Evolutionary conservation across 2,329 filamentous ascomycete genomes (phyloP).

Genomic region (Colletotrichum somersetense): DNA sequence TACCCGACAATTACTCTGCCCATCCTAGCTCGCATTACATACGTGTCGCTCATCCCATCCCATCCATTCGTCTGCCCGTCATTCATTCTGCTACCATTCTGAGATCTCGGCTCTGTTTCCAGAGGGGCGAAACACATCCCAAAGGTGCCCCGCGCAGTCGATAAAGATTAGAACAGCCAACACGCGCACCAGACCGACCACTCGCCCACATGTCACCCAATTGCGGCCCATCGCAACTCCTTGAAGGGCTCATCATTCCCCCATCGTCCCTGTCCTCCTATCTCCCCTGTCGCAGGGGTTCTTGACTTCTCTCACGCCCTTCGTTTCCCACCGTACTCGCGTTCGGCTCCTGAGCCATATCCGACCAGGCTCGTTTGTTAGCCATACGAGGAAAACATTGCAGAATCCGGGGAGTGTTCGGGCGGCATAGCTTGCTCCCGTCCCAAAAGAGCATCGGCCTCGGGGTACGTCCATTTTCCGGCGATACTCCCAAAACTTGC

Average conservation of each 20-base stretch:
- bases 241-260: constrained; percentile 11
- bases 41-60: constrained; percentile 31
- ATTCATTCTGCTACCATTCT: constrained; percentile 29
- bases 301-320: constrained; percentile 5
- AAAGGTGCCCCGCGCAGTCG: background rate
- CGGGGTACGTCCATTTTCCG: background rate
- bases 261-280: background rate
- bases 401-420: background rate
- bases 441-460: background rate
- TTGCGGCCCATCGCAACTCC: constrained; percentile 5
- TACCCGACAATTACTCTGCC: background rate
- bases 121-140: constrained; percentile 33
- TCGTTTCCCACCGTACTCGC: constrained; percentile 24
- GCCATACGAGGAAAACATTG: background rate
- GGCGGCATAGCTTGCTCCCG: background rate
- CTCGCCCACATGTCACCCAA: constrained; percentile 17
- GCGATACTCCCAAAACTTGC: background rate
- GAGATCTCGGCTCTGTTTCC: constrained; percentile 29
- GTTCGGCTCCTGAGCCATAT: constrained; percentile 26
- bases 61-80: constrained; percentile 17
- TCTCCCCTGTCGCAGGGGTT: constrained; percentile 11
- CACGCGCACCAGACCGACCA: background rate
- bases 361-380: constrained; percentile 11
- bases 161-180: background rate
- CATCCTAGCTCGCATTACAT: constrained; percentile 24